phyloP scores from a whole-genome alignment of 2,329 filamentous ascomycete genomes.

The Fusarium robinianum region DNA sequence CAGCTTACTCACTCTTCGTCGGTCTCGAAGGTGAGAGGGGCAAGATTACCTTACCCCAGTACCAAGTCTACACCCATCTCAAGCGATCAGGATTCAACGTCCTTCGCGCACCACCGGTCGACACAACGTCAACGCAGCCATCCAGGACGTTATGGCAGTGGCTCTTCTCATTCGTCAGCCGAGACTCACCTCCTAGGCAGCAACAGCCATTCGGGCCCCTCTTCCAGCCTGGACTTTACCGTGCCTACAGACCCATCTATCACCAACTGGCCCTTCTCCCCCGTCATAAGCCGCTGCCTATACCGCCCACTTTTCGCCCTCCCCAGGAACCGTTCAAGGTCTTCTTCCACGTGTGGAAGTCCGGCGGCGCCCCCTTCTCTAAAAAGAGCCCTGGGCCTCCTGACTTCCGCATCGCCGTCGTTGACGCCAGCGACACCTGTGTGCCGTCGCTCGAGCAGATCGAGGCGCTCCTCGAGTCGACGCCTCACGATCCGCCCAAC shows the following conservation, averaged over 20 bases:
- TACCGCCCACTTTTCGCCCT: constrained; percentile 33
- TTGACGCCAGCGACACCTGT: constrained; percentile 71
- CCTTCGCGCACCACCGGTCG: constrained; percentile 62
- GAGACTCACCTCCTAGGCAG: constrained; percentile 32
- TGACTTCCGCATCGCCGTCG: constrained; percentile 83
- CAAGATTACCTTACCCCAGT: constrained; percentile 73
- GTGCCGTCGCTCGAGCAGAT: constrained; percentile 78
- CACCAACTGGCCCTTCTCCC: constrained; percentile 74
- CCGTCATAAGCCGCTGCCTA: constrained; percentile 62
- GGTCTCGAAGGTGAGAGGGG: constrained; percentile 67
- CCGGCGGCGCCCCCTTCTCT: constrained; percentile 63
- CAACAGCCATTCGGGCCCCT: constrained; percentile 59
- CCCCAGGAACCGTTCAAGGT: constrained; percentile 67
- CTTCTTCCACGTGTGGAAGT: constrained; percentile 82
- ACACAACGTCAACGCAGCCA: constrained; percentile 22
- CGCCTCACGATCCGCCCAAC: constrained; percentile 68
- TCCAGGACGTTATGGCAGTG: constrained; percentile 53
- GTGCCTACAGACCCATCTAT: constrained; percentile 74
- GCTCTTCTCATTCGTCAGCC: constrained; percentile 54
- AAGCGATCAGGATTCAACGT: constrained; percentile 84
- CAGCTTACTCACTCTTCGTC: constrained; percentile 83
- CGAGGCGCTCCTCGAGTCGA: constrained; percentile 70
- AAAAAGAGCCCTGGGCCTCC: constrained; percentile 79
- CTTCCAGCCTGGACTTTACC: constrained; percentile 65
- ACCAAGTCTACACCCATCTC: constrained; percentile 84